A percentile compares a stretch with the other conserved stretches of the same genome.
These are phyloP conservation scores for Annulohypoxylon truncatum DNA, from an alignment of 2,329 filamentous ascomycete species.

Conservation along the genomic window DNA sequence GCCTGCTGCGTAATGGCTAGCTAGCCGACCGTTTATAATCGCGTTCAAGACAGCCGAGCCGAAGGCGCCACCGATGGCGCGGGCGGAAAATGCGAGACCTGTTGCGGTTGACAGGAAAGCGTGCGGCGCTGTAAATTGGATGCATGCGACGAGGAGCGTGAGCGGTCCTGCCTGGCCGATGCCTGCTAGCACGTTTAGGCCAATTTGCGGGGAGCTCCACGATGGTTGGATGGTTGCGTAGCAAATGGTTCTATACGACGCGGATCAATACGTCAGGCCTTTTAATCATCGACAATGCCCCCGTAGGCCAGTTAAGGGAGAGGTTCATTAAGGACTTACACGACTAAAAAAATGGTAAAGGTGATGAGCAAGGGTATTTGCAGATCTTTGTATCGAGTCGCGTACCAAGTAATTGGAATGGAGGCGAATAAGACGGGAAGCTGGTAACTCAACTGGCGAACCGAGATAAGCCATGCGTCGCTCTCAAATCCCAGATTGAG, in stretches of 20 bases:
- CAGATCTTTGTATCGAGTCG: slow-evolving; percentile 62
- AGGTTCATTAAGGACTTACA: slow-evolving; percentile 50
- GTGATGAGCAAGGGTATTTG: slow-evolving; percentile 60
- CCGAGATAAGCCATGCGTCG: slow-evolving; percentile 59
- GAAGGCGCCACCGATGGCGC: slow-evolving; percentile 65
- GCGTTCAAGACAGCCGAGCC: slow-evolving; percentile 64
- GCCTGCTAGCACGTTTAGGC: slow-evolving; percentile 60
- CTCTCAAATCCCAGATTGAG: slow-evolving; percentile 62
- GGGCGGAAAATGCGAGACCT: slow-evolving; percentile 63
- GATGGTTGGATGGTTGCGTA: slow-evolving; percentile 58
- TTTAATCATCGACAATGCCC: not conserved
- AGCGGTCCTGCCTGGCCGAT: slow-evolving; percentile 63
- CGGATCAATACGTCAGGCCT: slow-evolving; percentile 2
- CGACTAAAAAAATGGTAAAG: slow-evolving; percentile 59
- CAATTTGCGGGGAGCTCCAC: slow-evolving; percentile 60
- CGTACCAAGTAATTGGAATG: slow-evolving; percentile 58
- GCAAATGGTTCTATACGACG: slow-evolving; percentile 54
- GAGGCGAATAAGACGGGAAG: slow-evolving; percentile 55
- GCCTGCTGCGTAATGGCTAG: slow-evolving; percentile 53
- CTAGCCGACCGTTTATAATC: slow-evolving; percentile 62
- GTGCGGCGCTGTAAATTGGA: slow-evolving; percentile 66
- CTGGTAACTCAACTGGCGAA: slow-evolving; percentile 60
- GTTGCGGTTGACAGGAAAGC: slow-evolving; percentile 65
- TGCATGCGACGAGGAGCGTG: slow-evolving; percentile 61
- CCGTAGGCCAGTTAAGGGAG: not conserved